A percentile compares a stretch with the other conserved stretches of the same genome.
These are phyloP conservation scores for Mucor ambiguus DNA, from an alignment of 371 early-diverging fungal species.

Conservation along the genomic window DNA sequence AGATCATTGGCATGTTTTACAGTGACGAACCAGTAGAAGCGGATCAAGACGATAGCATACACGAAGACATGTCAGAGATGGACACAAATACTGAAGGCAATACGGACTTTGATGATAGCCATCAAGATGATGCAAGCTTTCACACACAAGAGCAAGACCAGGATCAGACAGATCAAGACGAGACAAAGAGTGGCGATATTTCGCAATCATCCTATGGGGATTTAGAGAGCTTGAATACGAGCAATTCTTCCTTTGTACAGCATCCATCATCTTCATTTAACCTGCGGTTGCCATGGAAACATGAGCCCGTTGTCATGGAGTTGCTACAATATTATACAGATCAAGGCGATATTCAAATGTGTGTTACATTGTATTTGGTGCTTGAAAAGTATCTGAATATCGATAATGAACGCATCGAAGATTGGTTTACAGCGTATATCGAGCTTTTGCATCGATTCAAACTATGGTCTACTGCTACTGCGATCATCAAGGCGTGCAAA, in stretches of 20 bases:
- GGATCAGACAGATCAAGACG: not conserved
- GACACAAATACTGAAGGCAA: not conserved
- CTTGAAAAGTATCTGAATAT: slow-evolving; percentile 54
- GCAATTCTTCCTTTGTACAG: slow-evolving; percentile 9
- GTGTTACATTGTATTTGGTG: slow-evolving; percentile 71
- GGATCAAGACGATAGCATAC: not conserved
- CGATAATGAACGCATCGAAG: slow-evolving; percentile 54
- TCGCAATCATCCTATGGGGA: slow-evolving; percentile 22
- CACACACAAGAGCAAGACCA: not conserved
- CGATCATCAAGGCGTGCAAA: slow-evolving; percentile 61
- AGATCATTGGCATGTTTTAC: slow-evolving; percentile 69
- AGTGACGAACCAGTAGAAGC: slow-evolving; percentile 34
- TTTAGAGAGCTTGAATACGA: slow-evolving; percentile 19
- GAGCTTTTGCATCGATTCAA: slow-evolving; percentile 81
- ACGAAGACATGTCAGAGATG: not conserved
- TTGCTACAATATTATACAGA: slow-evolving; percentile 76
- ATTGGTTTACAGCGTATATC: slow-evolving; percentile 75
- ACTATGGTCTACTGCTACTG: slow-evolving; percentile 71
- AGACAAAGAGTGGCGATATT: slow-evolving; percentile 23
- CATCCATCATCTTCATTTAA: slow-evolving; percentile 17
- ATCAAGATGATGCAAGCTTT: not conserved
- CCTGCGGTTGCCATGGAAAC: slow-evolving; percentile 56
- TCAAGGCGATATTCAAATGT: slow-evolving; percentile 88
- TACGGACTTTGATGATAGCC: not conserved
- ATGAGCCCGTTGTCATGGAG: slow-evolving; percentile 56